These are phyloP conservation scores for Suillus occidentalis DNA, from an alignment of 768 basidiomycete species.

Conservation along the genomic window DNA sequence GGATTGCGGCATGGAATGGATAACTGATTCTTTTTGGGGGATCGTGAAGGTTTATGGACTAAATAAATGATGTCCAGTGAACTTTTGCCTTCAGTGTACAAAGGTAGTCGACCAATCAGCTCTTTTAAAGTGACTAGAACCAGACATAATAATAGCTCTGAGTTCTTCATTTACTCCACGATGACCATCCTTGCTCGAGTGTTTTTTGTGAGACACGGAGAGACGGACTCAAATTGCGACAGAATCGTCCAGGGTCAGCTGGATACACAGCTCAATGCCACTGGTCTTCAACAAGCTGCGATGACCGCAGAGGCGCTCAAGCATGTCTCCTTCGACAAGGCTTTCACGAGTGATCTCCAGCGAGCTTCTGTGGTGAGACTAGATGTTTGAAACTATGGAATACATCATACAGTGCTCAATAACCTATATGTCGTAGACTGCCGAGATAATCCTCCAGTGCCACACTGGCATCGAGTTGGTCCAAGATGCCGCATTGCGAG, in stretches of 20 bases:
- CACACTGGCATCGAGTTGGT: constrained; percentile 49
- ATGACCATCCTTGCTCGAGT: constrained; percentile 40
- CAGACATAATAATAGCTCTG: not conserved
- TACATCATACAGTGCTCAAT: not conserved
- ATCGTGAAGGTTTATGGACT: not conserved
- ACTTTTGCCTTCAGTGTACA: not conserved
- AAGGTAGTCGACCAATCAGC: not conserved
- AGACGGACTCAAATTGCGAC: constrained; percentile 67
- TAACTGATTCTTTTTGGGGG: not conserved
- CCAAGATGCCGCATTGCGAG: constrained; percentile 52
- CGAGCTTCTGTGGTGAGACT: constrained; percentile 62
- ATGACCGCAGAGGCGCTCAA: constrained; percentile 55
- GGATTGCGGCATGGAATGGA: not conserved
- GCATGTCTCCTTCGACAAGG: constrained; percentile 53
- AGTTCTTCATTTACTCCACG: not conserved
- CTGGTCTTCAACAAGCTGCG: constrained; percentile 59
- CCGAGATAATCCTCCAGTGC: constrained; percentile 55
- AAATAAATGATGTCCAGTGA: not conserved
- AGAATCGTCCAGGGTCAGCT: constrained; percentile 75
- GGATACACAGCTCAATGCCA: constrained; percentile 65
- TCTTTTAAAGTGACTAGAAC: not conserved
- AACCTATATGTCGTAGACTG: constrained; percentile 49
- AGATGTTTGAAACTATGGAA: not conserved
- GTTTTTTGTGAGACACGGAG: constrained; percentile 76
- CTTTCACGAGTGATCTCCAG: constrained; percentile 70